Conservation (phyloP, 768 basidiomycete species). For the Lactarius trivialis region DNA sequence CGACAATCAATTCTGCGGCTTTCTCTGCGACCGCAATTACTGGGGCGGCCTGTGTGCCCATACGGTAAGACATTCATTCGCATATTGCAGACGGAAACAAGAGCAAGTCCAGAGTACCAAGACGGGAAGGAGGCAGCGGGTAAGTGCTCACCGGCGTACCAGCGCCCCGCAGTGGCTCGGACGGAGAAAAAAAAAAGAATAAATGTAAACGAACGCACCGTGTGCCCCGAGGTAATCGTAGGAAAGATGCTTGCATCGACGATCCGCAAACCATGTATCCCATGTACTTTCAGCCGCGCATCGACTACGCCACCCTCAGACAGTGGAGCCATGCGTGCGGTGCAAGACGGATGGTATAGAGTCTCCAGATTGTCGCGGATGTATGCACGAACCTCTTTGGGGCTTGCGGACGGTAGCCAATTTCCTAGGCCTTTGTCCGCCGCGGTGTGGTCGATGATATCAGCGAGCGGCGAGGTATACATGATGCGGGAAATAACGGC, state of each 20-base stretch:
- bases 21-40: constrained; percentile 29
- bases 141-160: background rate
- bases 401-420: constrained; percentile 30
- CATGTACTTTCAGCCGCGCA: constrained; percentile 38
- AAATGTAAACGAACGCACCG: constrained; percentile 35
- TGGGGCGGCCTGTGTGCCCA: constrained; percentile 25
- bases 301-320: constrained; percentile 40
- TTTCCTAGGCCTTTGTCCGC: constrained; percentile 34
- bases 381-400: constrained; percentile 32
- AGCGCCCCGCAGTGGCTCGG: background rate
- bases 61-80: background rate
- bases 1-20: constrained; percentile 30
- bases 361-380: constrained; percentile 35
- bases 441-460: constrained; percentile 31
- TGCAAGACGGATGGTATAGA: constrained; percentile 40
- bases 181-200: background rate
- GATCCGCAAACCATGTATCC: constrained; percentile 37
- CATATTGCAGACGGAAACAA: background rate
- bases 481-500: constrained; percentile 35
- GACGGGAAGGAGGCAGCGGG: background rate
- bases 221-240: constrained; percentile 39
- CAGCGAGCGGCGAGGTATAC: constrained; percentile 34
- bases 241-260: constrained; percentile 44
- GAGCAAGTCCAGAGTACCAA: background rate
- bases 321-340: constrained; percentile 35